Conservation (phyloP, 1,284 basidiomycete species). For the Cutaneotrichosporon cutaneum region DNA sequence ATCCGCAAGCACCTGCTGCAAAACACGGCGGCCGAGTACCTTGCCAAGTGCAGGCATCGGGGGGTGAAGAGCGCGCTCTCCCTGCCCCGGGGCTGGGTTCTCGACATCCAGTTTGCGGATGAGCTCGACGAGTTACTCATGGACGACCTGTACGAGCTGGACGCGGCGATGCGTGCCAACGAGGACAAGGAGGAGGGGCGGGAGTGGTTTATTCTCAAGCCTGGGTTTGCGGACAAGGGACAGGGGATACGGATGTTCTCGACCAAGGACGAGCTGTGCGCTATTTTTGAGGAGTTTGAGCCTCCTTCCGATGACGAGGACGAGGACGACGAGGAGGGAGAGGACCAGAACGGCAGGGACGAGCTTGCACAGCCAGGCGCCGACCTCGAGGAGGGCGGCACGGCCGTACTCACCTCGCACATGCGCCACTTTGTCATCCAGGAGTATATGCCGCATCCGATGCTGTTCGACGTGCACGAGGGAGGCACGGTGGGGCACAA, state of each 20-base stretch:
- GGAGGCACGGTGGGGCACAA: constrained; percentile 60
- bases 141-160: constrained; percentile 91
- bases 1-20: constrained; percentile 95
- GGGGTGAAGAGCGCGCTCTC: constrained; percentile 43
- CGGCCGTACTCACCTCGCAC: constrained; percentile 78
- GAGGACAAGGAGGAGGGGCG: constrained; percentile 47
- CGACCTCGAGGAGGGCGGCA: constrained; percentile 58
- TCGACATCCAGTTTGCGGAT: constrained; percentile 88
- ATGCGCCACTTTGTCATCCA: constrained; percentile 96
- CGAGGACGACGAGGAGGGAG: constrained; percentile 52
- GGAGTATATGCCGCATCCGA: constrained; percentile 77
- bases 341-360: no score
- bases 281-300: constrained; percentile 85
- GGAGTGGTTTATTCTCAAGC: constrained; percentile 90
- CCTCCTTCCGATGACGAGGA: constrained; percentile 57
- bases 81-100: constrained; percentile 77
- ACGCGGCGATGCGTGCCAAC: constrained; percentile 60
- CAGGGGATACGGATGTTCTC: constrained; percentile 93
- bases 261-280: constrained; percentile 67
- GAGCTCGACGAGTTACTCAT: constrained; percentile 91
- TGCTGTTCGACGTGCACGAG: constrained; percentile 69
- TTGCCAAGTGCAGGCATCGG: constrained; percentile 63
- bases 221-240: constrained; percentile 94
- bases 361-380: constrained; percentile 35
- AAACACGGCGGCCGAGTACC: constrained; percentile 68